Percentiles rank a stretch among this genome's conserved stretches.
phyloP scores from a whole-genome alignment of 768 basidiomycete species.

The Hypsizygus marmoreus region DNA sequence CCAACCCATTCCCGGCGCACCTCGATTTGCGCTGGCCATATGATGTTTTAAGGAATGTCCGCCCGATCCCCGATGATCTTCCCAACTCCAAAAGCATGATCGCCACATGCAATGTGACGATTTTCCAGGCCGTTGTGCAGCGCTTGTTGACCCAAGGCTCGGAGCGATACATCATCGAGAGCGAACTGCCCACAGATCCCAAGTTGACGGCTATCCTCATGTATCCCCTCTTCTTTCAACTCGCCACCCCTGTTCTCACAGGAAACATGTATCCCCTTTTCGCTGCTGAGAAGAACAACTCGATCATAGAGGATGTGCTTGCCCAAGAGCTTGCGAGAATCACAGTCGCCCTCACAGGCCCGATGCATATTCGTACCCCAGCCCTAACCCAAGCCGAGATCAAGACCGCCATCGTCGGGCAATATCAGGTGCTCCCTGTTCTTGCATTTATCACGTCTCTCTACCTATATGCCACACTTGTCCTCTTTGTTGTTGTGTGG shows the following conservation, averaged over 20 bases:
- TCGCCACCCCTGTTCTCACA: not conserved
- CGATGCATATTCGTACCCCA: not conserved
- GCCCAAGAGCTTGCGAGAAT: conserved; percentile 6
- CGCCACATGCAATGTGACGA: not conserved
- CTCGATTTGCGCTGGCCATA: conserved; percentile 1
- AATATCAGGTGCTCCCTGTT: not conserved
- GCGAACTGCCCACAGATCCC: not conserved
- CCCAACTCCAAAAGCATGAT: too few relatives aligned
- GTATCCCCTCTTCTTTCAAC: conserved; percentile 1
- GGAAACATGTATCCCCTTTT: not conserved
- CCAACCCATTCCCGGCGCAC: not conserved
- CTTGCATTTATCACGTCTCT: not conserved
- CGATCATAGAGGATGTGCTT: not conserved
- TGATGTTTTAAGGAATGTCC: not conserved
- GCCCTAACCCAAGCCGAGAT: not conserved
- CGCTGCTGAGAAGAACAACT: not conserved
- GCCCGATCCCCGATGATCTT: not conserved
- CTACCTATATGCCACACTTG: not conserved
- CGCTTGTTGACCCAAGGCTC: not conserved
- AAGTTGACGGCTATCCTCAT: conserved; percentile 1
- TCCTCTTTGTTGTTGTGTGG: not conserved
- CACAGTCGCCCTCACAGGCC: not conserved
- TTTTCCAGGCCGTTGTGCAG: not conserved
- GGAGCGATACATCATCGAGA: not conserved
- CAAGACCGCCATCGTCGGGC: not conserved